Evolutionary conservation across 768 basidiomycete genomes (phyloP), one percentile per base, ranked within the genome.

Genomic region (Ramaria rubella): DNA sequence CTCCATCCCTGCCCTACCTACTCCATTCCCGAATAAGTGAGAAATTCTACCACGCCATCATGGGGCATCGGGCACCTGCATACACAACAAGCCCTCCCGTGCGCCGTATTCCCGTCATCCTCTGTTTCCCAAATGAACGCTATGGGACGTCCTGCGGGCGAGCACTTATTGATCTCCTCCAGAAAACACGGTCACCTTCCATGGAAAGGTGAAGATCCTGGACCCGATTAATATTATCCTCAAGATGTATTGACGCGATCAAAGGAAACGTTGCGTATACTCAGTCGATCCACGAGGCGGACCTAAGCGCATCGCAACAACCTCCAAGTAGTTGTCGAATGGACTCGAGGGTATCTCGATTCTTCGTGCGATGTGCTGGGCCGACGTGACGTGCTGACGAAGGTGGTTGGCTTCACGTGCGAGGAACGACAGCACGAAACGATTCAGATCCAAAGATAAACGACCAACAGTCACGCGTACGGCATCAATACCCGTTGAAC

Each of bases 371-470:
- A 76, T 17, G 70, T 72, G 38, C 63, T 71, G 26, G 69, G 73
- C 27, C 86, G 76, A 66, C 74, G 72, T n/a, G 83, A 86, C 52
- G 75, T 87, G n/a, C 72, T 94, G 30, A 85, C 86, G 7, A 85
- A 82, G 66, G 76, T 87, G 34, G 72, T 82, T 14, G 81, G 83
- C 59, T 86, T 90, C 59, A 75, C 93, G 51, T 87, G 85, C 67
- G 89, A 88, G 65, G 85, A 90, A 60, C 69, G 89, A 19, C 92
- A 94, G 65, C 89, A 92, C 61, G 81, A 84, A 56, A 78, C n/a
- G n/a, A n/a, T n/a, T n/a, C n/a, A n/a, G 87, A 3, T 87, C 89
- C 65, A 69, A 74, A 49, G 72, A 75, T 24, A 70, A 80, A 21
- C 78, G 86, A 15, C 82, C 88, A 1, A 69, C 71, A 23, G 78